Evolutionary conservation across 257 asterid species (phyloP).

Genomic region (Nicotiana paniculata): DNA sequence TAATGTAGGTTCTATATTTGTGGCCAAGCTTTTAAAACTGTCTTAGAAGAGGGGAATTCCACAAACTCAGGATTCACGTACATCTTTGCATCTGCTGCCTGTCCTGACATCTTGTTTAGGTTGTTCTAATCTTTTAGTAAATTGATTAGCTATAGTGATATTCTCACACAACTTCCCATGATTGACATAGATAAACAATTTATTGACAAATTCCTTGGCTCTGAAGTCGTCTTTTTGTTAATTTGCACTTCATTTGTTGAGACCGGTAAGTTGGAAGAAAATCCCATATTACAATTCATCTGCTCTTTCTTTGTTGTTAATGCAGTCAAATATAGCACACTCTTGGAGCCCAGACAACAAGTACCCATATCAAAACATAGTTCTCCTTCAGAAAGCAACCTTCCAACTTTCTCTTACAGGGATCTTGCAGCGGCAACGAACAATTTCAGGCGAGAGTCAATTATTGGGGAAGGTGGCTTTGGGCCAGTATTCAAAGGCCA

Average conservation of each 20-base stretch:
- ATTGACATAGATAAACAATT: neutral
- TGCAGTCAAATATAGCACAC: conserved; percentile 1
- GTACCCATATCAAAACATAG: conserved; percentile 5
- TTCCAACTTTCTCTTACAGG: conserved; percentile 23
- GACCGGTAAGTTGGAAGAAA: neutral
- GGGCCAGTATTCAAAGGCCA: conserved; percentile 42
- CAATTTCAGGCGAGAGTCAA: conserved; percentile 26
- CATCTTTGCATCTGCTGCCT: neutral
- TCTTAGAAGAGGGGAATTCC: neutral
- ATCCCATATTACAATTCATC: neutral
- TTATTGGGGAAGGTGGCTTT: conserved; percentile 47
- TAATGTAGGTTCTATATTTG: neutral
- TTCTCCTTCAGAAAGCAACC: conserved; percentile 2
- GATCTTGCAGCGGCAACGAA: conserved; percentile 36
- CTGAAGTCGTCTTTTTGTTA: neutral
- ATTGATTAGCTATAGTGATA: neutral
- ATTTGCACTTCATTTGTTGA: neutral
- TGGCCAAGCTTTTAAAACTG: neutral
- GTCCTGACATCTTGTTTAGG: neutral
- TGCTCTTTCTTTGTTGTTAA: neutral
- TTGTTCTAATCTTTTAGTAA: neutral
- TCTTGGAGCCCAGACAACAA: conserved; percentile 2
- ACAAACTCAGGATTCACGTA: too few species aligned
- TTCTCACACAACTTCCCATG: neutral
- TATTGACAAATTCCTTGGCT: neutral